Evolutionary conservation across 495 filamentous ascomycete species (phyloP), one percentile per base, ranked within the genome.

Genomic region (Aspergillus mulundensis): DNA sequence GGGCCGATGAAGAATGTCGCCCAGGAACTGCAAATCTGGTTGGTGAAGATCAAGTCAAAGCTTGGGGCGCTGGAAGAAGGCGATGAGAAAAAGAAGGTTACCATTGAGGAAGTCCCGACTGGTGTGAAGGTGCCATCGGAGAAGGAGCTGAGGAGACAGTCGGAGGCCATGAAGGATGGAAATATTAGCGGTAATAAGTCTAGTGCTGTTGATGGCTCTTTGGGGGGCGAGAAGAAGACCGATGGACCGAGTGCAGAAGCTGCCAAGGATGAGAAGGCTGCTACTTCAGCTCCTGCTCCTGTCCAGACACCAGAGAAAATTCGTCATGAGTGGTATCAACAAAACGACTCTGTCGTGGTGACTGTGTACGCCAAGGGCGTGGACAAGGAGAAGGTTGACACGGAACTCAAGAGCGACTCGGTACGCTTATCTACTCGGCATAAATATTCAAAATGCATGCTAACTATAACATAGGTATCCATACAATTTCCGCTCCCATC

Each of bases 261-360:
- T 38, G 28, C 39, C n/a, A n/a, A n/a, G 5, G 25, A 47, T 7
- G 48, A 55, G 25, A 49, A 23, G 15, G 56, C 78, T 48, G 25
- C 73, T 58, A 57, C 68, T 28, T n/a, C 53, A 11, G 34, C 58
- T 18, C 41, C 54, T 0, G 50, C 59, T 10, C 50, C 47, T 50
- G 24, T 61, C n/a, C 18, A 59, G 47, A 25, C 44, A 4, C 53
- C 62, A 30, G 62, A 69, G 14, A 89, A 89, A 67, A 83, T 91
- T 56, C 79, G 87, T 11, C 81, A 91, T 61, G 89, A 92, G 50
- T 91, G 87, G 86, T 91, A 89, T 71, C 89, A 93, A 62, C 88
- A 83, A 3, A 62, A 65, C 7, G 79, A 84, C 3, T 79, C 74
- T 15, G 84, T 91, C 24, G 81, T 84, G 15, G 79, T 91, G 53